phyloP scores from a whole-genome alignment of 805 yeast species.

The Ogataea angusta region DNA sequence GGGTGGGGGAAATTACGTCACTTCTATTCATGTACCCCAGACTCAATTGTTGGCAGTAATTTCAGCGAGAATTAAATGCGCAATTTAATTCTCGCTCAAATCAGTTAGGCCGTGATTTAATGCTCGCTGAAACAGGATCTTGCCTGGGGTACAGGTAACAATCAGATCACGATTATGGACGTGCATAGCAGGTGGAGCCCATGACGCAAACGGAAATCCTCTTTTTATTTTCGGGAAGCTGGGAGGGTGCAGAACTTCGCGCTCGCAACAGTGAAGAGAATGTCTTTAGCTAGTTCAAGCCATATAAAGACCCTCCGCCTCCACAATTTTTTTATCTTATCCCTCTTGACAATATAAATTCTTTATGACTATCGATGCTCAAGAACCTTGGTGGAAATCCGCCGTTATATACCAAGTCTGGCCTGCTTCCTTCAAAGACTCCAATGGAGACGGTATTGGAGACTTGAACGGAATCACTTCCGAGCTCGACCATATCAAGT shows the following conservation, averaged over 20 bases:
- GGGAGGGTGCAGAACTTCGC: too few relatives aligned
- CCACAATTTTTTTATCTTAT: too few relatives aligned
- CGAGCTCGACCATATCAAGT: constrained; percentile 47
- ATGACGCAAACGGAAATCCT: background rate
- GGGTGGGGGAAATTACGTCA: too few relatives aligned
- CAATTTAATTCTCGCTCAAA: background rate
- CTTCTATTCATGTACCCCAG: background rate
- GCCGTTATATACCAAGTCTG: constrained; percentile 56
- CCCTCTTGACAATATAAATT: too few relatives aligned
- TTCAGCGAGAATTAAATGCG: background rate
- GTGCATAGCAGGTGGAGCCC: background rate
- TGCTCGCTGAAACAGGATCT: background rate
- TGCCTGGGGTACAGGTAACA: background rate
- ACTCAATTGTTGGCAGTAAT: background rate
- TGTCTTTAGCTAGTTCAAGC: too few relatives aligned
- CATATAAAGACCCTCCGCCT: too few relatives aligned
- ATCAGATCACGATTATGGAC: background rate
- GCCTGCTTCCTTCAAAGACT: constrained; percentile 60
- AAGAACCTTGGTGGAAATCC: constrained; percentile 50
- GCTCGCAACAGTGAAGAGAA: too few relatives aligned
- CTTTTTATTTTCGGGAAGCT: background rate
- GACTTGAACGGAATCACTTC: constrained; percentile 54
- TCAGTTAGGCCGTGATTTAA: background rate
- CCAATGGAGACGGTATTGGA: constrained; percentile 58
- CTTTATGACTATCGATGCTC: background rate